Percentiles rank a stretch among this genome's conserved stretches.
These are phyloP conservation scores for Trichosanthes cucumerina DNA, from an alignment of 306 rosid species.

Conservation along the genomic window DNA sequence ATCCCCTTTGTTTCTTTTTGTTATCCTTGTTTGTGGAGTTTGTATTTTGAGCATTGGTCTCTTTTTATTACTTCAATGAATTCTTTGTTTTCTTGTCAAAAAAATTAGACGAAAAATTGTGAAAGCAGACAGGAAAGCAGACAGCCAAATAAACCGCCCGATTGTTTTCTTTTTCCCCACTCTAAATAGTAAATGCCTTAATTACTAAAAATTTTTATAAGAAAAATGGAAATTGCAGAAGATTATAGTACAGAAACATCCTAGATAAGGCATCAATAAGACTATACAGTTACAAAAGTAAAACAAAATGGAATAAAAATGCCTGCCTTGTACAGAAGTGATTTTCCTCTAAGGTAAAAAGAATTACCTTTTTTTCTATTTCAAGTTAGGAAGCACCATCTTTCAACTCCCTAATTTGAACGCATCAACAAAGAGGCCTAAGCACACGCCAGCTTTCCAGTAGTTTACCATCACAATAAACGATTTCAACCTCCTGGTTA, in stretches of 20 bases:
- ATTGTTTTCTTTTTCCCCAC: background rate
- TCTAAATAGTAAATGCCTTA: background rate
- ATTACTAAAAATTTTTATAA: background rate
- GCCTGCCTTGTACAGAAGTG: background rate
- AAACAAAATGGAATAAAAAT: background rate
- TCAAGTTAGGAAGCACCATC: background rate
- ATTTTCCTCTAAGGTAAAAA: background rate
- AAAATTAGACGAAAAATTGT: background rate
- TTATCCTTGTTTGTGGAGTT: too few relatives aligned
- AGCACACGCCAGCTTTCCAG: slow-evolving; percentile 98
- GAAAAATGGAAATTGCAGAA: background rate
- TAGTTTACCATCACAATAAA: slow-evolving; percentile 65
- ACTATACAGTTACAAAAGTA: background rate
- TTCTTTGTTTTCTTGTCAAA: too few relatives aligned
- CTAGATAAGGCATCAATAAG: background rate
- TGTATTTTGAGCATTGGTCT: too few relatives aligned
- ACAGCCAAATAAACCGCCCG: background rate
- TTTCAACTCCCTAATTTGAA: slow-evolving; percentile 80
- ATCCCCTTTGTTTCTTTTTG: too few relatives aligned
- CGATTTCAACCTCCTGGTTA: slow-evolving; percentile 57
- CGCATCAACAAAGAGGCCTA: slow-evolving; percentile 96
- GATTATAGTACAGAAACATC: background rate
- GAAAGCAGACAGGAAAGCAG: background rate
- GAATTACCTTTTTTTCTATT: background rate
- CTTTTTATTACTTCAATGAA: too few relatives aligned